Evolutionary conservation across 2,329 filamentous ascomycete genomes (phyloP), one percentile per base, ranked within the genome.

Genomic region (Diaporthe citrichinensis): DNA sequence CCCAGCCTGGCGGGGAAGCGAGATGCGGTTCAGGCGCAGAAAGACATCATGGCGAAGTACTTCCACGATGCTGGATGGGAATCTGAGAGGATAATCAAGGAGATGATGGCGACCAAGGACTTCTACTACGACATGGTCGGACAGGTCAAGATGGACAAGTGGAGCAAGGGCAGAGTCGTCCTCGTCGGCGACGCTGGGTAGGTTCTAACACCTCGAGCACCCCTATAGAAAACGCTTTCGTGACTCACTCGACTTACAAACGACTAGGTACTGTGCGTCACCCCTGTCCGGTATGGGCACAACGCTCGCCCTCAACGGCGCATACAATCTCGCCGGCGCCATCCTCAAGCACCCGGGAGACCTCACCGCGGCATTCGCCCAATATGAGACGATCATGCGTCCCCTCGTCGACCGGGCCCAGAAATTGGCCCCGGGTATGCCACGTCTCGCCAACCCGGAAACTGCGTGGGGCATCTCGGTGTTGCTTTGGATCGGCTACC

Each of bases 321-420:
- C 87, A 1, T 90, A 90, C 77, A 82, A 88, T 0, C 83, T 91
- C 1, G 89, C 88, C 0, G 87, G 88, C 3, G 86, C 87, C 62
- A 80, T 88, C n/a, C 73, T 76, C 17, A 76, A 76, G 15, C 76
- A 80, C 31, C 77, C 77, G 0, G 41, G 76, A 15, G 78, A 81
- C 55, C 72, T 83, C 15, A 31, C 76, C 1, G 79, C 79, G 8
- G 86, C 81, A 2, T 79, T 86, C 8, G 77, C 79, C 5, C 78
- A 78, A 5, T 89, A 89, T 58, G 86, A 89, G 74, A 55, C 78
- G 41, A 81, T 79, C 10, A 83, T 88, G 77, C 79, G 82, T 4
- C 86, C 86, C 44, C 51, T 68, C 1, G 84, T 88, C 6, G 80
- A 82, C 23, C 78, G 84, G 0, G 80, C 84, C 2, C 86, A 88